A percentile compares a stretch with the other conserved stretches of the same genome.
phyloP scores from a whole-genome alignment of 2,329 filamentous ascomycete species.

The Claviceps sp. region DNA sequence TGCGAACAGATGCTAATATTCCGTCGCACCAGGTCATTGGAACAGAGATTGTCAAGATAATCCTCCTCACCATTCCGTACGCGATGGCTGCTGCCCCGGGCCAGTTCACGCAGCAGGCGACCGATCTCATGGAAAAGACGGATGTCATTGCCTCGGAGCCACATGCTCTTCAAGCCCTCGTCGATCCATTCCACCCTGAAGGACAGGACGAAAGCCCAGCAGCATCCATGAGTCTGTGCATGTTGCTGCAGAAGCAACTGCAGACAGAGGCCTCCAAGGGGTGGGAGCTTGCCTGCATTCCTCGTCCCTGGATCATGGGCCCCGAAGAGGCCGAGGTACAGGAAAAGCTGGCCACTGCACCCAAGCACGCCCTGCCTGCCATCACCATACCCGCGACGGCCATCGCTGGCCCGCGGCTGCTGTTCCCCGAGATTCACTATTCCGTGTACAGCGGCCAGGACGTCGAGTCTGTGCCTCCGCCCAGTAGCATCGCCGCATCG shows the following conservation, averaged over 20 bases:
- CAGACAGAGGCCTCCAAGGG: conserved; percentile 58
- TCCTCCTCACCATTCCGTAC: conserved; percentile 88
- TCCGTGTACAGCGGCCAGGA: conserved; percentile 86
- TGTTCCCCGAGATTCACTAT: conserved; percentile 89
- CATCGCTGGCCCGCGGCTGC: conserved; percentile 55
- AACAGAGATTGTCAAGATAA: conserved; percentile 91
- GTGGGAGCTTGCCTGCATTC: conserved; percentile 61
- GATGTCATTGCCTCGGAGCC: conserved; percentile 86
- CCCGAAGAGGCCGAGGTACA: conserved; percentile 45
- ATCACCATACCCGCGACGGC: conserved; percentile 67
- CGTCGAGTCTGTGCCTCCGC: conserved; percentile 73
- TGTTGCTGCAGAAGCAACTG: conserved; percentile 74
- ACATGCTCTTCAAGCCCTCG: conserved; percentile 69
- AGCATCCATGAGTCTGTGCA: conserved; percentile 56
- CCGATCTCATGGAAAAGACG: conserved; percentile 78
- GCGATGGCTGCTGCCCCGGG: conserved; percentile 61
- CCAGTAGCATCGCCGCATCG: conserved; percentile 62
- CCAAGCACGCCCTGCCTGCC: conserved; percentile 66
- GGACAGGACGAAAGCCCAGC: conserved; percentile 49
- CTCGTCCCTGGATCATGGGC: conserved; percentile 54
- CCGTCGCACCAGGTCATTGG: conserved; percentile 39
- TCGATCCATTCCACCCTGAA: conserved; percentile 68
- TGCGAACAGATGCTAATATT: neutral
- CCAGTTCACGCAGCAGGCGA: conserved; percentile 59
- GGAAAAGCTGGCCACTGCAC: conserved; percentile 42